Conservation (phyloP, 768 basidiomycete species). For the Hericium coralloides region DNA sequence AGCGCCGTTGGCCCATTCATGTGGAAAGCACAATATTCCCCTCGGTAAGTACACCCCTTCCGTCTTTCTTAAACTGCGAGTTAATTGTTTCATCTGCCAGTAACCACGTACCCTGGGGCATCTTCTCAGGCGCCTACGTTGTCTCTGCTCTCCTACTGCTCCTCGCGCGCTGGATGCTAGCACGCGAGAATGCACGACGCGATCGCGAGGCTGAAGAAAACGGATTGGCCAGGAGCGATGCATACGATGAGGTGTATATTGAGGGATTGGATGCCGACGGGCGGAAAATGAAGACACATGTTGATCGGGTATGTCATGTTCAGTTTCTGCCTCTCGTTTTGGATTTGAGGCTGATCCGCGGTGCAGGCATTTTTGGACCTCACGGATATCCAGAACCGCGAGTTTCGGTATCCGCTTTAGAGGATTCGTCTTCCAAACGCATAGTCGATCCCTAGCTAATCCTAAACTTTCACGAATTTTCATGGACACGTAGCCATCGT, state of each 20-base stretch:
- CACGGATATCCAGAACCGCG: slow-evolving; percentile 64
- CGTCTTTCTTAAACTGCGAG: not conserved
- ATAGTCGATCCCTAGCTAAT: too few relatives aligned
- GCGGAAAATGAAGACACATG: slow-evolving; percentile 38
- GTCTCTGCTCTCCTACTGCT: slow-evolving; percentile 47
- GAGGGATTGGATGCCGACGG: slow-evolving; percentile 39
- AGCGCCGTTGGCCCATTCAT: slow-evolving; percentile 71
- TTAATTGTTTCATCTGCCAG: slow-evolving; percentile 22
- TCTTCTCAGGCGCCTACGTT: slow-evolving; percentile 55
- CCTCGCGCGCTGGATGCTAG: slow-evolving; percentile 47
- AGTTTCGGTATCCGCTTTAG: slow-evolving; percentile 62
- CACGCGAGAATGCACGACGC: slow-evolving; percentile 52
- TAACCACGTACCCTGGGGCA: slow-evolving; percentile 68
- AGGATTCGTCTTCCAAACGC: too few relatives aligned
- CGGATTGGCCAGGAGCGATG: slow-evolving; percentile 27
- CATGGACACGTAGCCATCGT: too few relatives aligned
- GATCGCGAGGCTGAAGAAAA: slow-evolving; percentile 31
- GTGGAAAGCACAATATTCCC: slow-evolving; percentile 66
- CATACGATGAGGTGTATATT: slow-evolving; percentile 55
- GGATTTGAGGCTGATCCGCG: not conserved
- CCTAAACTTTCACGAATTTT: too few relatives aligned
- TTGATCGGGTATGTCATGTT: slow-evolving; percentile 45
- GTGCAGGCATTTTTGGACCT: slow-evolving; percentile 64
- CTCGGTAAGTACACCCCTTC: slow-evolving; percentile 35
- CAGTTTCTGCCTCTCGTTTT: not conserved